Evolutionary conservation across 176 grass and related monocot species (phyloP), one percentile per base, ranked within the genome.

Genomic region (Elaeis guineensis): DNA sequence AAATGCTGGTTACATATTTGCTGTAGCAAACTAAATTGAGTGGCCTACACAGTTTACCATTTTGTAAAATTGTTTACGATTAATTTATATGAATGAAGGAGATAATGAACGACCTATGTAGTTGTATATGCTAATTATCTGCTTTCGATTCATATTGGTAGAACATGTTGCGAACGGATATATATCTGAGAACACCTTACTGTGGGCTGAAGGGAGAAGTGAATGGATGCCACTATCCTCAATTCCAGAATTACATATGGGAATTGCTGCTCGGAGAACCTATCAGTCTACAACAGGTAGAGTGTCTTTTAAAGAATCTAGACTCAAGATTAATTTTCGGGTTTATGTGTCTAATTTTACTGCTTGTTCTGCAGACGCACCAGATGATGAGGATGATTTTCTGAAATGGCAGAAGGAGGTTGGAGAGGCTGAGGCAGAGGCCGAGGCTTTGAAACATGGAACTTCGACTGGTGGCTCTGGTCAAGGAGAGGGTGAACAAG

Each of bases 331-430:
- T 44, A 44, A 44, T 44, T 44, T 44, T 44, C 11, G 11, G 35
- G 35, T 12, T 68, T 17, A 53, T 25, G 20, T 0, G 57, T 17
- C 59, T 50, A 29, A 2, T 35, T 25, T 74, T 12, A 68, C 59
- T 23, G 39, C 12, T 77, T 63, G 48, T 30, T 28, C 5, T 59
- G 9, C 18, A 70, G 25, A 59, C 82, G 51, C 58, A n/a, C 63
- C 57, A 78, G 83, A 58, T 55, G 67, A 57, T 6, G 78, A 79
- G 25, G 89, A 94, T 73, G 84, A 92, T 77, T 83, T 98, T 5
- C 30, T 68, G 50, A 98, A 75, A 73, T 98, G 86, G 71, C 84
- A 86, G 52, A 89, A 92, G 66, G 87, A 98, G 81, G 58, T 98
- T 62, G 57, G 25, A 50, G 81, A 89, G 65, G 79, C 67, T 1